Evolutionary conservation across 495 filamentous ascomycete species (phyloP).

Genomic region (Podospora bellae-mahoneyi): DNA sequence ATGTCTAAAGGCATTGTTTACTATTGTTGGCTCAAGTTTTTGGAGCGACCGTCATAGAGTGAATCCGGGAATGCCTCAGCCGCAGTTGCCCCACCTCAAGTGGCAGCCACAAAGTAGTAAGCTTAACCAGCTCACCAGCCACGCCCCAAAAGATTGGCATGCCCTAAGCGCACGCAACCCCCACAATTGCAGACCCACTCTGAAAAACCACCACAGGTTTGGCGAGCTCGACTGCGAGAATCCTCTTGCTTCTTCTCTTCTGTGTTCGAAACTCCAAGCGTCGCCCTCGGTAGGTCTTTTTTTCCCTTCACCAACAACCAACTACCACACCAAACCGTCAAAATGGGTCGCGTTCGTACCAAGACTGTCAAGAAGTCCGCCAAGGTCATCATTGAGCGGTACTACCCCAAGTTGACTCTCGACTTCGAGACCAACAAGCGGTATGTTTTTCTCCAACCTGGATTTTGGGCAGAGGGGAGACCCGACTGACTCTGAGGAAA

Average conservation of each 20-base stretch:
- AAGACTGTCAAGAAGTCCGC: conserved; percentile 99
- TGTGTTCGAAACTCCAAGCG: conserved; percentile 7
- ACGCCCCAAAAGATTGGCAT: background rate
- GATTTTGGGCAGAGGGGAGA: background rate
- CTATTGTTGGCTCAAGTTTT: no score
- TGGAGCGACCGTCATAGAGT: no score
- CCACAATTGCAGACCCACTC: conserved; percentile 4
- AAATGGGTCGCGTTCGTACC: conserved; percentile 95
- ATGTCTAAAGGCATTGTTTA: no score
- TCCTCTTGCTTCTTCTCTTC: background rate
- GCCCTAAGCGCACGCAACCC: conserved; percentile 4
- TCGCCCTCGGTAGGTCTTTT: conserved; percentile 6
- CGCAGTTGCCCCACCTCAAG: no score
- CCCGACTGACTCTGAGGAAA: background rate
- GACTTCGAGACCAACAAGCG: conserved; percentile 99
- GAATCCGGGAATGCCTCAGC: background rate
- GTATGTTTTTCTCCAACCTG: background rate
- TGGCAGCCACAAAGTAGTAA: no score
- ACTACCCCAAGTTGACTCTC: conserved; percentile 97
- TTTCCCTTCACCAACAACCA: conserved; percentile 15
- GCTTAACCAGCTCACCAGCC: no score
- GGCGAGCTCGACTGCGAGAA: background rate
- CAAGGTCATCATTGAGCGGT: conserved; percentile 99
- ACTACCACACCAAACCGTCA: conserved; percentile 55
- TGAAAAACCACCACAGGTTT: background rate